Evolutionary conservation across 148 eudicot species (phyloP).

Genomic region (Camellia sinensis): DNA sequence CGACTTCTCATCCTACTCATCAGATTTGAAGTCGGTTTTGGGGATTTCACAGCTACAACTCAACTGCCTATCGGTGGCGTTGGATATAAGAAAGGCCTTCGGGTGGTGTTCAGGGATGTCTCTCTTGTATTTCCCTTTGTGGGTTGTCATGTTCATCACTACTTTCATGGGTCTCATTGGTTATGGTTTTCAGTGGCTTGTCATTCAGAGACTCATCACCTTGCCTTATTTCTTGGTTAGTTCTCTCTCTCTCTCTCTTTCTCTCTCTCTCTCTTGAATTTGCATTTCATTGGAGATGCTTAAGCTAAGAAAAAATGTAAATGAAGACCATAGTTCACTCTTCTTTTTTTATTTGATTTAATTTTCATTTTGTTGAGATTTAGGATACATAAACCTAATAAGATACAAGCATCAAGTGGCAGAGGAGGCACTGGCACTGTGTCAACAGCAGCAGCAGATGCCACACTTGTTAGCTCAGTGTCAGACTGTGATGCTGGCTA

Average conservation of each 20-base stretch:
- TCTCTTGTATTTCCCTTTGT: slow-evolving; percentile 53
- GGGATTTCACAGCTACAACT: slow-evolving; percentile 70
- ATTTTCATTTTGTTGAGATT: neutral
- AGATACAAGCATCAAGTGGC: too few relatives aligned
- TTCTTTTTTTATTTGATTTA: neutral
- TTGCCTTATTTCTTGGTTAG: slow-evolving; percentile 73
- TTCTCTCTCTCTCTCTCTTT: slow-evolving; percentile 4
- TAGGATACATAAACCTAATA: too few relatives aligned
- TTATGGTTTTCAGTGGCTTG: slow-evolving; percentile 73
- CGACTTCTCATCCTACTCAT: slow-evolving; percentile 81
- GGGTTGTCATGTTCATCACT: slow-evolving; percentile 57
- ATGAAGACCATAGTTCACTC: neutral
- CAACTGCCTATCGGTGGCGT: slow-evolving; percentile 72
- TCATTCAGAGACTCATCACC: slow-evolving; percentile 36
- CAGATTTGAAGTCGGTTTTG: slow-evolving; percentile 55
- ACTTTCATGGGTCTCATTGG: slow-evolving; percentile 64
- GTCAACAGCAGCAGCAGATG: too few relatives aligned
- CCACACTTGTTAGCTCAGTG: too few relatives aligned
- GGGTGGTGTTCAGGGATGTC: slow-evolving; percentile 89
- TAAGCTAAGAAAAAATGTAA: neutral
- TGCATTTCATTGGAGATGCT: neutral
- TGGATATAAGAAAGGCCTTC: slow-evolving; percentile 71
- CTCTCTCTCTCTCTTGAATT: neutral
- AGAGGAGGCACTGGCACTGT: too few relatives aligned
- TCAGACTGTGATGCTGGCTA: too few relatives aligned